Conservation (phyloP, 352 stramenopile species). For the Peronosclerospora sorghi region DNA sequence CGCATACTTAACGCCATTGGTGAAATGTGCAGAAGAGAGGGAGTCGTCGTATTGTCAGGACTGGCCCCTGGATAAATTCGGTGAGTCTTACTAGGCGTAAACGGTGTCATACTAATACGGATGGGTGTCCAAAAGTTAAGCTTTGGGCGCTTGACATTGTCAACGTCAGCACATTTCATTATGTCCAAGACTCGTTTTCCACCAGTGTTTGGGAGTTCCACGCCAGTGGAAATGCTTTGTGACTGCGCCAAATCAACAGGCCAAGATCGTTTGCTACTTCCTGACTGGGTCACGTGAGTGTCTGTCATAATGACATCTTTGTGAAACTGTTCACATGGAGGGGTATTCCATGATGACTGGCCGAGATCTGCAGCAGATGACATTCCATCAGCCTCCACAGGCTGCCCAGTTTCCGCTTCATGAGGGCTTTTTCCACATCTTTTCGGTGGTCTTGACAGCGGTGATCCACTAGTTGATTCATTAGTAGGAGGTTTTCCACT, state of each 20-base stretch:
- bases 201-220: background rate
- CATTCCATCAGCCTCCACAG: slow-evolving; percentile 5
- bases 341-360: background rate
- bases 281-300: slow-evolving; percentile 10
- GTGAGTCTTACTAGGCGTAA: slow-evolving; percentile 8
- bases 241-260: slow-evolving; percentile 2
- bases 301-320: slow-evolving; percentile 5
- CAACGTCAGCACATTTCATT: background rate
- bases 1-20: slow-evolving; percentile 13
- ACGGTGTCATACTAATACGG: background rate
- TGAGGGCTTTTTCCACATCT: slow-evolving; percentile 13
- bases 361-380: background rate
- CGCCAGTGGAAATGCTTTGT: background rate
- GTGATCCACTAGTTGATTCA: background rate
- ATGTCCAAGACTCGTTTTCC: slow-evolving; percentile 8
- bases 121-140: slow-evolving; percentile 1
- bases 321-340: slow-evolving; percentile 1
- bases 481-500: slow-evolving; percentile 2
- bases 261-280: slow-evolving; percentile 7
- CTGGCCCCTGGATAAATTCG: slow-evolving; percentile 1
- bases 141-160: slow-evolving; percentile 17
- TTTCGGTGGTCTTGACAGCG: slow-evolving; percentile 1
- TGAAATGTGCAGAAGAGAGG: slow-evolving; percentile 18
- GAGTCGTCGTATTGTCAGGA: slow-evolving; percentile 5
- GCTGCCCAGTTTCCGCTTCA: slow-evolving; percentile 4